Conservation (phyloP, 2,329 filamentous ascomycete species). For the Alternaria metachromatica region DNA sequence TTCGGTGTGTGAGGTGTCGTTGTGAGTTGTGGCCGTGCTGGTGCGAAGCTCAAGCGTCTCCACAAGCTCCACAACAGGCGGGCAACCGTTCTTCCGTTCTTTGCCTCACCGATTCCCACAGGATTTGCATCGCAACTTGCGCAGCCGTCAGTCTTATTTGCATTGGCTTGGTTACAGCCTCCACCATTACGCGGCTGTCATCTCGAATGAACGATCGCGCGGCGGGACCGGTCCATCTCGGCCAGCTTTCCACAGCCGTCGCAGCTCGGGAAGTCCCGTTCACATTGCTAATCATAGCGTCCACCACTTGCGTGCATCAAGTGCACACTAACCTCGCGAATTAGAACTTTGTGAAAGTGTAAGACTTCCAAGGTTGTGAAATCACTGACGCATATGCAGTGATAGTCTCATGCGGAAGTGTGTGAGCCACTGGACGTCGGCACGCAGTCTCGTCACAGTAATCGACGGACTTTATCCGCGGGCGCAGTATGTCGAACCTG, state of each 20-base stretch:
- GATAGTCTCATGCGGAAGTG: background rate
- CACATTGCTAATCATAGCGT: background rate
- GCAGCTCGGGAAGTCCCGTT: background rate
- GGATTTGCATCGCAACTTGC: background rate
- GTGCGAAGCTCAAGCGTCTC: conserved; percentile 5
- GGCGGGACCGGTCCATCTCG: background rate
- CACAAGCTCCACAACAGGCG: background rate
- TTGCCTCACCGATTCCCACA: background rate
- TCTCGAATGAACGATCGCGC: background rate
- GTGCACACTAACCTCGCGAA: background rate
- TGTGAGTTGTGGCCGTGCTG: background rate
- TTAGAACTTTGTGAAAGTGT: background rate
- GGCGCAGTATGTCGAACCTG: background rate
- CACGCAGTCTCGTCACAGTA: background rate
- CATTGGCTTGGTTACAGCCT: background rate
- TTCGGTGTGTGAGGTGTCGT: background rate
- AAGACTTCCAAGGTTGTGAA: background rate
- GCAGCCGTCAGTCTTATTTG: background rate
- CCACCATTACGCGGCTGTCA: background rate
- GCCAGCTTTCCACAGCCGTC: background rate
- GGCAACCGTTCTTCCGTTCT: background rate
- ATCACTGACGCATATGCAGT: background rate
- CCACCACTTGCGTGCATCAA: background rate
- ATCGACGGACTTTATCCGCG: background rate
- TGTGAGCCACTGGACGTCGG: background rate